These are phyloP conservation scores for Boletus barrowsii DNA, from an alignment of 768 basidiomycete species.

Conservation along the genomic window DNA sequence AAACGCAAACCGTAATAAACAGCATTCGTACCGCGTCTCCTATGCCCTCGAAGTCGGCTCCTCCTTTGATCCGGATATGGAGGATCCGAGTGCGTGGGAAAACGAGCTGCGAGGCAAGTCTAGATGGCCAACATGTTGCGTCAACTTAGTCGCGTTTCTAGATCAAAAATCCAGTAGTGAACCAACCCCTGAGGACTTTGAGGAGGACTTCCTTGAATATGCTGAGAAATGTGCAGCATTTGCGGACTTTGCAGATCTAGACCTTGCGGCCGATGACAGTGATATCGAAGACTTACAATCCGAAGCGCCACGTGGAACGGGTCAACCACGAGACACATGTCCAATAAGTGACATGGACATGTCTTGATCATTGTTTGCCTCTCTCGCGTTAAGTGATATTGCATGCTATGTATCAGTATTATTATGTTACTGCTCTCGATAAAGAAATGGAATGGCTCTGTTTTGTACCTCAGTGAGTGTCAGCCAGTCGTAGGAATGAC, in stretches of 20 bases:
- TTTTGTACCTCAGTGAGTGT: no score
- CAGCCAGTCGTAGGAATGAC: no score
- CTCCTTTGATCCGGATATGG: constrained; percentile 71
- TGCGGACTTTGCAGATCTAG: constrained; percentile 48
- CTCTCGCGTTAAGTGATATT: neutral
- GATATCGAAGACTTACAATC: constrained; percentile 20
- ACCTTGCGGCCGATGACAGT: constrained; percentile 16
- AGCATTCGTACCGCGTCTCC: constrained; percentile 57
- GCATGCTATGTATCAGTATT: constrained; percentile 5
- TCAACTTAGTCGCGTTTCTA: constrained; percentile 1
- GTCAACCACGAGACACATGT: neutral
- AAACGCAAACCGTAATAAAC: constrained; percentile 46
- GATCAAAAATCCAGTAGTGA: constrained; percentile 9
- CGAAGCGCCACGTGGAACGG: neutral
- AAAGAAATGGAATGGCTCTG: neutral
- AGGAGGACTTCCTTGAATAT: constrained; percentile 57
- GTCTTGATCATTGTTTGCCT: constrained; percentile 13
- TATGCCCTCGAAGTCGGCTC: constrained; percentile 70
- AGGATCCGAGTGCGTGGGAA: constrained; percentile 64
- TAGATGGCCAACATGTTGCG: constrained; percentile 7
- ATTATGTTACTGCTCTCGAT: neutral
- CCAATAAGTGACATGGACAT: constrained; percentile 26
- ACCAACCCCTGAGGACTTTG: constrained; percentile 44
- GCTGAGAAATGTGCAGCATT: constrained; percentile 50
- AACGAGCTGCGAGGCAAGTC: constrained; percentile 44